Percentiles rank a stretch among this genome's conserved stretches.
phyloP scores from a whole-genome alignment of 2,329 filamentous ascomycete species.

The Alternaria tenuissima region DNA sequence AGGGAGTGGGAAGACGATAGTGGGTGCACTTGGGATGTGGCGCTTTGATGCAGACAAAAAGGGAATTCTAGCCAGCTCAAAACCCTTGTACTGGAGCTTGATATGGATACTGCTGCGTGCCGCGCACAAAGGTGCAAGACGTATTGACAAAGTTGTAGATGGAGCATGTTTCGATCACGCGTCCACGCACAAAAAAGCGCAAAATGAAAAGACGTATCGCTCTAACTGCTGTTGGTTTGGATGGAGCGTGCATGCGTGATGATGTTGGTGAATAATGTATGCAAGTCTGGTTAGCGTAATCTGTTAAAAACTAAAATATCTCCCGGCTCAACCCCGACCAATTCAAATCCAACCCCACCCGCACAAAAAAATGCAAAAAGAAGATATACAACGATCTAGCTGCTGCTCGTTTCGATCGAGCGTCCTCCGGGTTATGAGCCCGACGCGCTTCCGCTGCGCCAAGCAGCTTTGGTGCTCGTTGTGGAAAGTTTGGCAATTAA shows the following conservation, averaged over 20 bases:
- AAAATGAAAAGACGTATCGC: too few species aligned
- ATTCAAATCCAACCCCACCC: too few species aligned
- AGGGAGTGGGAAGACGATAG: constrained; percentile 21
- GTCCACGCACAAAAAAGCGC: neutral
- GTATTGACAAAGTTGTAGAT: neutral
- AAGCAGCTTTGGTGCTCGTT: constrained; percentile 35
- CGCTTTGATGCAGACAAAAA: neutral
- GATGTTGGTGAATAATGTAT: too few species aligned
- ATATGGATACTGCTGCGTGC: neutral
- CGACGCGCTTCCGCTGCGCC: constrained; percentile 51
- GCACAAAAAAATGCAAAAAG: too few species aligned
- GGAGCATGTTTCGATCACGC: constrained; percentile 31
- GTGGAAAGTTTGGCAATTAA: neutral
- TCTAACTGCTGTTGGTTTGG: too few species aligned
- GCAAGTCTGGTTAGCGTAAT: too few species aligned
- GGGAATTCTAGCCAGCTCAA: neutral
- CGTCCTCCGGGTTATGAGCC: constrained; percentile 51
- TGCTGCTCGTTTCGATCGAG: constrained; percentile 30
- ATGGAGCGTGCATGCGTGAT: too few species aligned
- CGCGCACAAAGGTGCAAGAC: neutral
- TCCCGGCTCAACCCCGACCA: too few species aligned
- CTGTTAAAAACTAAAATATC: too few species aligned
- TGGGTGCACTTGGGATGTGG: constrained; percentile 9
- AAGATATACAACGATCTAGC: too few species aligned
- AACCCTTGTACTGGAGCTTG: neutral